Conservation (phyloP, 441 rosid species). For the Breynia disticha region DNA sequence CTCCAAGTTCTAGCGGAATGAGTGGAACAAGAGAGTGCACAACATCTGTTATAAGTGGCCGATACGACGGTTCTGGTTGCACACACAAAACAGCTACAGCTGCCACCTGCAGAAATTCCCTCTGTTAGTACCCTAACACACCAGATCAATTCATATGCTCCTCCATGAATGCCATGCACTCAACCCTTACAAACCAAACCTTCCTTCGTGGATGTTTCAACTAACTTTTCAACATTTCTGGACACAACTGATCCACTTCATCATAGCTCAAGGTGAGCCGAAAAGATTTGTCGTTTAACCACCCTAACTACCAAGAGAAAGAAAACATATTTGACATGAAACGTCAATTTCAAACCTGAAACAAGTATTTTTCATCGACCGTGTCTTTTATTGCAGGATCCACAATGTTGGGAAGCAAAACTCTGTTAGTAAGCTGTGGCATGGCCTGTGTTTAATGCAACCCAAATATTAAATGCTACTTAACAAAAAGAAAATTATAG, state of each 20-base stretch:
- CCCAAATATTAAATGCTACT: background rate
- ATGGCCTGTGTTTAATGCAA: slow-evolving; percentile 58
- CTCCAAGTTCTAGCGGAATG: slow-evolving; percentile 80
- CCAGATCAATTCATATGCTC: no score
- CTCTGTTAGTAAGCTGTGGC: slow-evolving; percentile 92
- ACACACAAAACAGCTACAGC: slow-evolving; percentile 91
- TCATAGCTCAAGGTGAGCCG: background rate
- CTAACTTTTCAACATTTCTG: background rate
- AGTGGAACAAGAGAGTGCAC: slow-evolving; percentile 83
- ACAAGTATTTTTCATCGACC: slow-evolving; percentile 80
- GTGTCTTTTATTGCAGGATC: slow-evolving; percentile 76
- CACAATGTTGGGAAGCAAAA: slow-evolving; percentile 70
- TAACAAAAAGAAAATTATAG: background rate
- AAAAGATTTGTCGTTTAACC: background rate
- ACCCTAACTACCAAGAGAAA: background rate
- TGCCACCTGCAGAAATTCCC: slow-evolving; percentile 50
- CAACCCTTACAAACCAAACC: no score
- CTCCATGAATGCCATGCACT: no score
- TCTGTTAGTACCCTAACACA: no score
- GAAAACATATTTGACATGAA: background rate
- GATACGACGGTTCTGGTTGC: slow-evolving; percentile 90
- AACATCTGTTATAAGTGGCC: slow-evolving; percentile 84
- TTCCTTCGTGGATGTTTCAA: no score
- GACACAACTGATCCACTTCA: background rate
- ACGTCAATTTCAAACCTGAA: slow-evolving; percentile 50